A percentile compares a stretch with the other conserved stretches of the same genome.
Conservation (phyloP, 23 red algal species). For the Cyanidiococcus yangmingshanensis region DNA sequence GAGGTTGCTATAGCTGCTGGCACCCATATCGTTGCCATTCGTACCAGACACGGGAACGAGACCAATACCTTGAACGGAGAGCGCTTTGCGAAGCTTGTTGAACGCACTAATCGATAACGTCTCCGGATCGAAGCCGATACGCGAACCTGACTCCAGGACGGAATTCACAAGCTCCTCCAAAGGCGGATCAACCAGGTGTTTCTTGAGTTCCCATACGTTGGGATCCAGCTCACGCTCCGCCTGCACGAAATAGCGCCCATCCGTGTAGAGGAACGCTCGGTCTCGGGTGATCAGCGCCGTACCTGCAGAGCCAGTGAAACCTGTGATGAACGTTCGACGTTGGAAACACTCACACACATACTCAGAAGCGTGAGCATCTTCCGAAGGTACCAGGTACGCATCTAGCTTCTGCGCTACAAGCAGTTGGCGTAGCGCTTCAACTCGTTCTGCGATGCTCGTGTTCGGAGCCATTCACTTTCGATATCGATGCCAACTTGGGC, state of each 20-base stretch:
- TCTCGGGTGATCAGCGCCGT: constrained; percentile 54
- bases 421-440: not conserved
- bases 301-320: constrained; percentile 80
- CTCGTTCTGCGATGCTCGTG: not conserved
- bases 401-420: not conserved
- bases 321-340: constrained; percentile 65
- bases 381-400: constrained; percentile 67
- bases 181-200: constrained; percentile 18
- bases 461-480: too few species aligned
- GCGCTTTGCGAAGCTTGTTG: constrained; percentile 28
- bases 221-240: constrained; percentile 45
- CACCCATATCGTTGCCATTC: not conserved
- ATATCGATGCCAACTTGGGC: too few species aligned
- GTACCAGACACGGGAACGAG: constrained; percentile 21
- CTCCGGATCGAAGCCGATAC: constrained; percentile 36
- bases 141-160: constrained; percentile 19
- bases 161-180: constrained; percentile 38
- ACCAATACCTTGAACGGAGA: not conserved
- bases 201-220: constrained; percentile 72
- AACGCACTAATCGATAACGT: constrained; percentile 30
- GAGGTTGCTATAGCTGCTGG: constrained; percentile 25
- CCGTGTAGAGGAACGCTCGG: constrained; percentile 68
- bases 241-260: constrained; percentile 95
- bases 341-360: constrained; percentile 48
- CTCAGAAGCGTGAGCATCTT: constrained; percentile 79